Percentiles rank a stretch among this genome's conserved stretches.
These are phyloP conservation scores for Rhodotorula sp. DNA, from an alignment of 1,284 basidiomycete genomes.

Conservation along the genomic window DNA sequence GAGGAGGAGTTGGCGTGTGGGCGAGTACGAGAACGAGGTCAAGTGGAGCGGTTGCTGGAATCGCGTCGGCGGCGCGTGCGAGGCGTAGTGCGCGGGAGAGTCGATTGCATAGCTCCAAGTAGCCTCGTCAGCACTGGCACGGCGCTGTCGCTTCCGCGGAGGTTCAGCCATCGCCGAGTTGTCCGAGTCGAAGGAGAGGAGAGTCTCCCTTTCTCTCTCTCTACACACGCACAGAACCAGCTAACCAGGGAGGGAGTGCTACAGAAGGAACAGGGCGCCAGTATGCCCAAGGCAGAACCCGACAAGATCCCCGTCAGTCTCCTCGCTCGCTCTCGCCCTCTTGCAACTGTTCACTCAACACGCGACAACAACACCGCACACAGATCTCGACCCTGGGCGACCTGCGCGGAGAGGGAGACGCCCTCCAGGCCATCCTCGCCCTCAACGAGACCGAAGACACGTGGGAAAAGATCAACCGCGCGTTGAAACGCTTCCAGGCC, in stretches of 20 bases:
- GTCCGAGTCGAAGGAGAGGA: too few relatives aligned
- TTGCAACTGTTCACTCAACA: not conserved
- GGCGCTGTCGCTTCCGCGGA: conserved; percentile 1
- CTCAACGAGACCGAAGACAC: conserved; percentile 75
- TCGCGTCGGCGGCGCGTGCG: conserved; percentile 48
- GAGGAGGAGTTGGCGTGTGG: conserved; percentile 43
- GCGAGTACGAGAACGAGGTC: conserved; percentile 66
- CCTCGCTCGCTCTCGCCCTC: not conserved
- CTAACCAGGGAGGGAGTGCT: not conserved
- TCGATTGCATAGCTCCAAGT: conserved; percentile 1
- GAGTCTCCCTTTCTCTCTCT: too few relatives aligned
- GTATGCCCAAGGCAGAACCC: conserved; percentile 13
- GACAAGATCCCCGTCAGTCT: conserved; percentile 30
- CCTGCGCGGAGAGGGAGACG: conserved; percentile 54
- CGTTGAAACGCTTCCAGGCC: conserved; percentile 58
- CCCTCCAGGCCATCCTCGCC: conserved; percentile 55
- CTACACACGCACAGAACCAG: too few relatives aligned
- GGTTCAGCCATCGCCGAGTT: not conserved
- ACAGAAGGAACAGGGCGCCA: not conserved
- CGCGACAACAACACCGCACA: not conserved
- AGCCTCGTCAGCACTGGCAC: not conserved
- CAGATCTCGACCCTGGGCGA: conserved; percentile 29
- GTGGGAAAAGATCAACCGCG: conserved; percentile 71
- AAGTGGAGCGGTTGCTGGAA: conserved; percentile 64
- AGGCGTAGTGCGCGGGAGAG: conserved; percentile 15